phyloP scores from a whole-genome alignment of 2,329 filamentous ascomycete species.

The Beauveria rudraprayagi region DNA sequence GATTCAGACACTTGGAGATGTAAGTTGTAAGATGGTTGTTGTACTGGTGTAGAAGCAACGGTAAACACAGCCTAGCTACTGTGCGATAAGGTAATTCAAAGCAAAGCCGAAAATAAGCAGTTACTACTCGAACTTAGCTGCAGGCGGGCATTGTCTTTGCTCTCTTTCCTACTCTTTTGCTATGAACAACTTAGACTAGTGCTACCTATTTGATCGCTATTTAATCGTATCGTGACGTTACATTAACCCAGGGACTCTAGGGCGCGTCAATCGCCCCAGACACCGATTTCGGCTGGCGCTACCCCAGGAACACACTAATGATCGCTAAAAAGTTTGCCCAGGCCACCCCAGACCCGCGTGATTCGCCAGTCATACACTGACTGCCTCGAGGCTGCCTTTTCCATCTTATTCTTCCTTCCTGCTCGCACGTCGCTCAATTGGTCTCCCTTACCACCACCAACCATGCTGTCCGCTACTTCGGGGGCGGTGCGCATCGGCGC shows the following conservation, averaged over 20 bases:
- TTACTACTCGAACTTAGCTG: no score
- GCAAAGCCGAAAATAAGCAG: no score
- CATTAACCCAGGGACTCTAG: not conserved
- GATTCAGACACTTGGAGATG: no score
- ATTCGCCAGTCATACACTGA: no score
- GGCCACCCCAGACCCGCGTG: not conserved
- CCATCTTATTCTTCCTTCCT: not conserved
- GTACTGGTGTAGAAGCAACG: no score
- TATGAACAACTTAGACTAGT: no score
- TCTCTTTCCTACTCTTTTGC: no score
- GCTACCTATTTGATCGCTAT: not conserved
- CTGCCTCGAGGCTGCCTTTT: not conserved
- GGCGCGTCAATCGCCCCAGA: not conserved
- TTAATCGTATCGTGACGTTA: no score
- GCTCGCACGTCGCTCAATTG: not conserved
- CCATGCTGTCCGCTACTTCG: slow-evolving; percentile 7
- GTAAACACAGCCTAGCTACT: no score
- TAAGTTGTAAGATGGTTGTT: no score
- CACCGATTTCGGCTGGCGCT: not conserved
- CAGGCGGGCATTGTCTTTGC: no score
- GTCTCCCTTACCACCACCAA: not conserved
- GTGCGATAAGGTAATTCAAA: no score
- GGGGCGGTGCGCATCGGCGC: slow-evolving; percentile 5
- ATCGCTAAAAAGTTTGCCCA: not conserved
- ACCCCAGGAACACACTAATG: not conserved